phyloP scores from a whole-genome alignment of 805 yeast genomes.

The Candida cerambycidarum region DNA sequence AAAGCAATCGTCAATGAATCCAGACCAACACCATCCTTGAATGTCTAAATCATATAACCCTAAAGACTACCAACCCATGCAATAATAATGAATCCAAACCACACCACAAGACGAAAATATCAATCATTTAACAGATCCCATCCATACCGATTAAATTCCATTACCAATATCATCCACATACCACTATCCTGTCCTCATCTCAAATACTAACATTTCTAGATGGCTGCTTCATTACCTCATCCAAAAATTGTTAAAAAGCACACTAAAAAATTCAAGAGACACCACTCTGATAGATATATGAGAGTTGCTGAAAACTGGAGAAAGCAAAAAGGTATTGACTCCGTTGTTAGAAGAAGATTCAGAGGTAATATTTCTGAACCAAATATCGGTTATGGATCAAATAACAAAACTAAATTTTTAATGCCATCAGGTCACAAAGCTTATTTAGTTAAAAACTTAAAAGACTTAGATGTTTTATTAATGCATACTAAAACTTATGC shows the following conservation, averaged over 20 bases:
- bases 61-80: too few relatives aligned
- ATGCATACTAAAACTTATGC: constrained; percentile 98
- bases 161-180: background rate
- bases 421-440: constrained; percentile 98
- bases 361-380: constrained; percentile 99
- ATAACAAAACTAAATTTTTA: constrained; percentile 97
- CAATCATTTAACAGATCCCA: background rate
- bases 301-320: constrained; percentile 99
- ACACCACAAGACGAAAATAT: too few relatives aligned
- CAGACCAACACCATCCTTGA: too few relatives aligned
- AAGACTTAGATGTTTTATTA: constrained; percentile 92
- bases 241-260: constrained; percentile 99
- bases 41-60: too few relatives aligned
- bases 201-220: constrained; percentile 18
- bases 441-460: constrained; percentile 86
- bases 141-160: background rate
- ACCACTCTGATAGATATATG: constrained; percentile 99
- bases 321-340: constrained; percentile 99
- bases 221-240: constrained; percentile 98
- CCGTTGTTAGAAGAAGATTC: constrained; percentile 99
- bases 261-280: constrained; percentile 99
- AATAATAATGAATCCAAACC: too few relatives aligned
- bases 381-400: constrained; percentile 99
- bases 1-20: too few relatives aligned
- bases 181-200: background rate